Evolutionary conservation across 768 basidiomycete species (phyloP).

Genomic region (Pulveroboletus sp.): DNA sequence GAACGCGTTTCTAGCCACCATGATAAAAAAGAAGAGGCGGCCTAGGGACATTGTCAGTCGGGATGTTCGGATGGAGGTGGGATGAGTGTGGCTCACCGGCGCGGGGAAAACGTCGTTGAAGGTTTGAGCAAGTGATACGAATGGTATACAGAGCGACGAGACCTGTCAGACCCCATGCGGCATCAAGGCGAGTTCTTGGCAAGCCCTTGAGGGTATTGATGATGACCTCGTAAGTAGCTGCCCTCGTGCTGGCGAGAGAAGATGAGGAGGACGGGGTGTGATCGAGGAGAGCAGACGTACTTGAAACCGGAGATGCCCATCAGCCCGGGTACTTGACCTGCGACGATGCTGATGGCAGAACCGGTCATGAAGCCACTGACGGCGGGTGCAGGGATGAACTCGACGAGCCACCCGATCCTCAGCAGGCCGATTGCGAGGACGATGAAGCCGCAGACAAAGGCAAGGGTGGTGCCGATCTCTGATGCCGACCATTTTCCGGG

Average conservation of each 20-base stretch:
- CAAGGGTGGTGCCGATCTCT: conserved; percentile 79
- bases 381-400: conserved; percentile 87
- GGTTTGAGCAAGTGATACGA: conserved; percentile 50
- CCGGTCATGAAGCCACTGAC: conserved; percentile 96
- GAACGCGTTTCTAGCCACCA: conserved; percentile 79
- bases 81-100: conserved; percentile 41
- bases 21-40: conserved; percentile 74
- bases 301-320: conserved; percentile 86
- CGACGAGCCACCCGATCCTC: conserved; percentile 90
- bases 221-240: conserved; percentile 79
- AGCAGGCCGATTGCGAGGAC: conserved; percentile 87
- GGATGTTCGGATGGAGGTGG: neutral
- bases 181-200: conserved; percentile 68
- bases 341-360: conserved; percentile 89
- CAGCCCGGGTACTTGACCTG: conserved; percentile 84
- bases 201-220: conserved; percentile 91
- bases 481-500: conserved; percentile 62
- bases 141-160: conserved; percentile 70
- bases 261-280: neutral
- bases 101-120: conserved; percentile 60
- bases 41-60: conserved; percentile 36
- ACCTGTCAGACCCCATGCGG: conserved; percentile 84
- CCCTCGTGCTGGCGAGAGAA: conserved; percentile 64
- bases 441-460: conserved; percentile 89
- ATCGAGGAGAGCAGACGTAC: conserved; percentile 42